Conservation (phyloP, 345 rosid genomes). For the Pugionium dolabratum region DNA sequence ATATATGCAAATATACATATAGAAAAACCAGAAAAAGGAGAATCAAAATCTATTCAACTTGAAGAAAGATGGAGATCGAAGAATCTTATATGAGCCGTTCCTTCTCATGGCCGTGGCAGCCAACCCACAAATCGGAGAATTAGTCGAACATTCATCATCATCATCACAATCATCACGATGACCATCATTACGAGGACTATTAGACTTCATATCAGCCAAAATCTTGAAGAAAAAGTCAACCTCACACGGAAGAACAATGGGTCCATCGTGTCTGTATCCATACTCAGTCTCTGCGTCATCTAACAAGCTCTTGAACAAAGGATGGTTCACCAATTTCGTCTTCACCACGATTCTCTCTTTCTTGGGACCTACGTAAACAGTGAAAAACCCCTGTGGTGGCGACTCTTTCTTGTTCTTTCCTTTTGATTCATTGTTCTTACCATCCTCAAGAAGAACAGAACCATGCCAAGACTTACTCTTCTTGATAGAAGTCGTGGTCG, state of each 20-base stretch:
- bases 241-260: slow-evolving; percentile 71
- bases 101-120: slow-evolving; percentile 34
- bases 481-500: slow-evolving; percentile 11
- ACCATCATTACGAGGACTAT: neutral
- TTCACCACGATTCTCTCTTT: slow-evolving; percentile 55
- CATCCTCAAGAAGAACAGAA: slow-evolving; percentile 3
- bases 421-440: neutral
- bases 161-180: slow-evolving; percentile 16
- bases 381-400: slow-evolving; percentile 57
- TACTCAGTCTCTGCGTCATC: slow-evolving; percentile 77
- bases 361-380: slow-evolving; percentile 72
- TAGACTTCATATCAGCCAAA: slow-evolving; percentile 54
- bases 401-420: slow-evolving; percentile 29
- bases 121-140: slow-evolving; percentile 31
- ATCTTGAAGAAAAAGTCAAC: slow-evolving; percentile 62
- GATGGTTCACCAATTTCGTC: slow-evolving; percentile 62
- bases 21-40: neutral
- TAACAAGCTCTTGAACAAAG: slow-evolving; percentile 63
- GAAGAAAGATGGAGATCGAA: slow-evolving; percentile 43
- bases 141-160: slow-evolving; percentile 26
- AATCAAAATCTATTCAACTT: slow-evolving; percentile 44
- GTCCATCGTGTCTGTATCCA: slow-evolving; percentile 62
- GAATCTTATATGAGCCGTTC: slow-evolving; percentile 44
- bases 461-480: slow-evolving; percentile 62
- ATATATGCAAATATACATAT: neutral